Evolutionary conservation across 352 stramenopile genomes (phyloP), one percentile per base, ranked within the genome.

Genomic region (Pythium vanterpoolii): DNA sequence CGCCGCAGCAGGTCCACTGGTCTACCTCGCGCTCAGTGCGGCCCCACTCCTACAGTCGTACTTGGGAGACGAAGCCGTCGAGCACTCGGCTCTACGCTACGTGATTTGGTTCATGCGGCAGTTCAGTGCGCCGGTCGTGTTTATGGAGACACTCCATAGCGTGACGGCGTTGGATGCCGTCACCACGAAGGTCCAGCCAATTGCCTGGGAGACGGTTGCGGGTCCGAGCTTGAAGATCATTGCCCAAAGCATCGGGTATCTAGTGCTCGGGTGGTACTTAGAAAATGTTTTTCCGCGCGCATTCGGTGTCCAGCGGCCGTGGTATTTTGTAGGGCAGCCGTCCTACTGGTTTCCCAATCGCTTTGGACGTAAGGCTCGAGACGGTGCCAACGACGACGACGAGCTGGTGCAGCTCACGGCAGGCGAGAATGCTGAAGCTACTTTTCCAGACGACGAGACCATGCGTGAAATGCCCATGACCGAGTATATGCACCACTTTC

Each of bases 251-350:
- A 24, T 89, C 23, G 71, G 93, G 7, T 98, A 98, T 56, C 59
- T 91, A 21, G 33, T 97, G 11, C 69, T 98, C 9, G 95, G 87
- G 3, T 96, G 81, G 78, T 98, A 98, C 68, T 73, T 98, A 19
- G 94, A 98, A 59, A 87, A 95, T 38, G 90, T 98, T 1, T 86
- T 98, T 33, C 96, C 96, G 16, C 79, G 83, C 10, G 84, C 96
- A 16, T 97, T 95, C 49, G 96, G 96, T 19, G 87, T 96, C 43
- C 79, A 87, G 36, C 71, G 86, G 24, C 93, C 87, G n/a, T 98
- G 90, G 86, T 97, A 98, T 73, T 98, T 98, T 59, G 60, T 95
- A 1, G 68, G 97, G 16, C 74, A 83, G 44, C 73, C 76, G 13
- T 89, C 73, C 5, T 98, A 90, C 60, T 98, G 93, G 94, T 63